Percentiles rank a stretch among this genome's conserved stretches.
These are phyloP conservation scores for Xylaria sp. DNA, from an alignment of 2,329 filamentous ascomycete genomes.

Conservation along the genomic window DNA sequence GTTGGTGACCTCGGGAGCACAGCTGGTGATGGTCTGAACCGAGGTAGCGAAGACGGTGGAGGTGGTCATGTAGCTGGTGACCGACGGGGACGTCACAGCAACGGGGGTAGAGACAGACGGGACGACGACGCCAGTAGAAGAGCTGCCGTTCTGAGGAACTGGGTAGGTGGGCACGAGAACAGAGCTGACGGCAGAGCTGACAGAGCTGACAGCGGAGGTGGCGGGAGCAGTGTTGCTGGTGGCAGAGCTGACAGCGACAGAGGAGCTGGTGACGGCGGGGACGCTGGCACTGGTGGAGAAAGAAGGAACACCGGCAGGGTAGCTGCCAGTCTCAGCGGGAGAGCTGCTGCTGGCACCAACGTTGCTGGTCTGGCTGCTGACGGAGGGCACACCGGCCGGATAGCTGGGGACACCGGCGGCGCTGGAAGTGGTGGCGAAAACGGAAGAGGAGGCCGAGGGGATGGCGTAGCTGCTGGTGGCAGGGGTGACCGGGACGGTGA, in stretches of 20 bases:
- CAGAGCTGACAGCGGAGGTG: constrained; percentile 17
- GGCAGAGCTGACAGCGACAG: constrained; percentile 1
- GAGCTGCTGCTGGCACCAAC: constrained; percentile 5
- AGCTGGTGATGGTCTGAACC: constrained; percentile 54
- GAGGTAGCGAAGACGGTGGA: constrained; percentile 56
- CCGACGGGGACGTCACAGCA: constrained; percentile 31
- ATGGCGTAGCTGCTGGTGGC: constrained; percentile 14
- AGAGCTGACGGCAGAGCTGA: constrained; percentile 10
- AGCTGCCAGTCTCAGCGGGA: constrained; percentile 3
- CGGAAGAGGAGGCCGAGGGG: constrained; percentile 18
- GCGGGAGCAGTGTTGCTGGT: constrained; percentile 6
- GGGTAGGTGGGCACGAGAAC: constrained; percentile 13
- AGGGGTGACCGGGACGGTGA: constrained; percentile 29
- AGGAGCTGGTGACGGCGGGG: constrained; percentile 19
- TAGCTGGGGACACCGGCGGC: constrained; percentile 8
- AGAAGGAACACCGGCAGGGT: neutral
- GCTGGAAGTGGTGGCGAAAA: constrained; percentile 6
- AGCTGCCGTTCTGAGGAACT: too few relatives aligned
- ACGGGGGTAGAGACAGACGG: constrained; percentile 16
- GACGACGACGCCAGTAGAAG: constrained; percentile 8
- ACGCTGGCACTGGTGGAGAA: neutral
- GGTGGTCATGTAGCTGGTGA: constrained; percentile 47
- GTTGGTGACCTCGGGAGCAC: constrained; percentile 54
- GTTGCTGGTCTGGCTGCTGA: neutral
- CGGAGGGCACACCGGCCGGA: constrained; percentile 2